Conservation (phyloP, 2,329 filamentous ascomycete genomes). For the Pestalotiopsis sp. region DNA sequence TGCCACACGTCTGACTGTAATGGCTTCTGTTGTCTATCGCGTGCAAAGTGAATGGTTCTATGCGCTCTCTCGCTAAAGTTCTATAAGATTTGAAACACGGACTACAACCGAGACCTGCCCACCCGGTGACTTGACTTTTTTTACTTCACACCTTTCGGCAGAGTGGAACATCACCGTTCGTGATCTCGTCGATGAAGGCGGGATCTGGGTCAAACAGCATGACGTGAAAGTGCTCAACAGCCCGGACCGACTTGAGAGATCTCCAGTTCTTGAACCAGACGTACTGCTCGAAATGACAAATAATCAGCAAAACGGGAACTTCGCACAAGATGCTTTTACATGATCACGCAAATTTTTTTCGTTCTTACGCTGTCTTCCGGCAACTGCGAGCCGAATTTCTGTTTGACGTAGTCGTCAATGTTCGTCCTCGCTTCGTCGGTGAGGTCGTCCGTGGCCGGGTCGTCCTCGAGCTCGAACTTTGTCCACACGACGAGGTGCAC, state of each 20-base stretch:
- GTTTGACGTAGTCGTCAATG: constrained; percentile 71
- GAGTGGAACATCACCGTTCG: constrained; percentile 71
- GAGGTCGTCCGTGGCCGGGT: constrained; percentile 64
- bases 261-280: constrained; percentile 92
- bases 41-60: constrained; percentile 22
- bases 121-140: background rate
- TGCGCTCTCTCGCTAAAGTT: constrained; percentile 3
- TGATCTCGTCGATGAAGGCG: constrained; percentile 69
- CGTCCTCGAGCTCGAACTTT: constrained; percentile 78
- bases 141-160: constrained; percentile 40
- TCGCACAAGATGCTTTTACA: background rate
- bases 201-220: constrained; percentile 80
- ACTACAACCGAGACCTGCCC: background rate
- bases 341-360: constrained; percentile 25
- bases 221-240: constrained; percentile 92
- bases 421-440: constrained; percentile 60
- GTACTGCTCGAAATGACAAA: constrained; percentile 26
- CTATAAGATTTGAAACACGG: background rate
- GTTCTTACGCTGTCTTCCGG: constrained; percentile 51
- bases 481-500: constrained; percentile 91
- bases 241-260: constrained; percentile 78
- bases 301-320: background rate
- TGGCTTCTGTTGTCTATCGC: background rate
- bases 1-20: background rate
- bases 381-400: constrained; percentile 60